Evolutionary conservation across 331 rosid genomes (phyloP).

Genomic region (Cydonia oblonga): DNA sequence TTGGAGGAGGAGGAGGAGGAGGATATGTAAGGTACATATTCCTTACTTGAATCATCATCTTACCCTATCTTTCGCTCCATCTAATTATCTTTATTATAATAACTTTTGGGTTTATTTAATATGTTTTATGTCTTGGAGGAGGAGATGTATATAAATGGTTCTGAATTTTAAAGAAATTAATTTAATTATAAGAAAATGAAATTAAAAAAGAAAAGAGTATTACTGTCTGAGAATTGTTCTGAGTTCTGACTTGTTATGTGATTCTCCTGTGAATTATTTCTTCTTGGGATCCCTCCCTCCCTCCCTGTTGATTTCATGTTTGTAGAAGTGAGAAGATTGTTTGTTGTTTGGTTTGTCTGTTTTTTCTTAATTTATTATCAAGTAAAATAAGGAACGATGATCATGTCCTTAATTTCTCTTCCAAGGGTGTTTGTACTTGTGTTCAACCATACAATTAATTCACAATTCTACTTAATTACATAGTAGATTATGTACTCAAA

Average conservation of each 20-base stretch:
- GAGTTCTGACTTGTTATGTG: not conserved
- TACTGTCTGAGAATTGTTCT: not conserved
- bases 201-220: not conserved
- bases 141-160: not conserved
- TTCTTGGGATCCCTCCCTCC: slow-evolving; percentile 32
- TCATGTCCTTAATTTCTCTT: not conserved
- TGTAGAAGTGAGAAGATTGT: slow-evolving; percentile 6
- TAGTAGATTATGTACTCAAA: no score
- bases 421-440: not conserved
- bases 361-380: not conserved
- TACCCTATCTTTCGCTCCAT: not conserved
- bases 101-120: no score
- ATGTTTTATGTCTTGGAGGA: not conserved
- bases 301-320: not conserved
- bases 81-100: not conserved
- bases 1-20: not conserved
- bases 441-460: not conserved
- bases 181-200: no score
- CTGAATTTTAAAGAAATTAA: not conserved
- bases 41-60: slow-evolving; percentile 2
- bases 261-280: not conserved
- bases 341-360: not conserved
- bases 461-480: no score
- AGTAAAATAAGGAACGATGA: not conserved
- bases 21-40: slow-evolving; percentile 15